phyloP scores from a whole-genome alignment of 1,139 yeast species.

The Taphrina flavorubra region DNA sequence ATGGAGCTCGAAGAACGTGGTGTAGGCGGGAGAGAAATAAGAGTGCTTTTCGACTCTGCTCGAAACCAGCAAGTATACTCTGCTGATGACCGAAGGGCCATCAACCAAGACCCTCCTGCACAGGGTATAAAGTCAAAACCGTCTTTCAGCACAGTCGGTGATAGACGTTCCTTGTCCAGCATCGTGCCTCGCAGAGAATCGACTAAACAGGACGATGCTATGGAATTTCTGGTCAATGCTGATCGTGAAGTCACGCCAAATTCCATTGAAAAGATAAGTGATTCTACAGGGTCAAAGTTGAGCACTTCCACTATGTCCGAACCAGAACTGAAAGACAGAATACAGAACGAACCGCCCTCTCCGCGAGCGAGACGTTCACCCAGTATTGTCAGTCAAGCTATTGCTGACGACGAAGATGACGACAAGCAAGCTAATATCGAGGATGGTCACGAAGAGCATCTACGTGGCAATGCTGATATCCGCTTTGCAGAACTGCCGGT shows the following conservation, averaged over 20 bases:
- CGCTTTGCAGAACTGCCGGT: conserved; percentile 57
- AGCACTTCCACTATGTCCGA: background rate
- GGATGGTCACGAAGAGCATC: conserved; percentile 5
- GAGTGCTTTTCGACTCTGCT: conserved; percentile 39
- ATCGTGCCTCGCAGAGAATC: conserved; percentile 1
- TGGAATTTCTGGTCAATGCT: background rate
- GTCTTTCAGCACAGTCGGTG: conserved; percentile 8
- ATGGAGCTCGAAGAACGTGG: conserved; percentile 41
- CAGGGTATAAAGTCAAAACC: background rate
- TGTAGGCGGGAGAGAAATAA: conserved; percentile 42
- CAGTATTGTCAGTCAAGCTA: conserved; percentile 15
- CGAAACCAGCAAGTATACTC: conserved; percentile 21
- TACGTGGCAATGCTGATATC: conserved; percentile 48
- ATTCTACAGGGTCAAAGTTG: background rate
- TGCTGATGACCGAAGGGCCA: background rate
- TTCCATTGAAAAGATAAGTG: background rate
- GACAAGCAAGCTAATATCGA: background rate
- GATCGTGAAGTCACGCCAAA: background rate
- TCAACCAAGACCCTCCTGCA: background rate
- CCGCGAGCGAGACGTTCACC: background rate
- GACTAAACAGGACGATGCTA: background rate
- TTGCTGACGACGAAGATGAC: conserved; percentile 17
- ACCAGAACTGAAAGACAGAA: background rate
- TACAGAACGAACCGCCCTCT: background rate
- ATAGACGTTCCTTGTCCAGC: conserved; percentile 11